Base-by-base conservation (phyloP, 768 basidiomycete genomes). In the Boletus huronensis region DNA sequence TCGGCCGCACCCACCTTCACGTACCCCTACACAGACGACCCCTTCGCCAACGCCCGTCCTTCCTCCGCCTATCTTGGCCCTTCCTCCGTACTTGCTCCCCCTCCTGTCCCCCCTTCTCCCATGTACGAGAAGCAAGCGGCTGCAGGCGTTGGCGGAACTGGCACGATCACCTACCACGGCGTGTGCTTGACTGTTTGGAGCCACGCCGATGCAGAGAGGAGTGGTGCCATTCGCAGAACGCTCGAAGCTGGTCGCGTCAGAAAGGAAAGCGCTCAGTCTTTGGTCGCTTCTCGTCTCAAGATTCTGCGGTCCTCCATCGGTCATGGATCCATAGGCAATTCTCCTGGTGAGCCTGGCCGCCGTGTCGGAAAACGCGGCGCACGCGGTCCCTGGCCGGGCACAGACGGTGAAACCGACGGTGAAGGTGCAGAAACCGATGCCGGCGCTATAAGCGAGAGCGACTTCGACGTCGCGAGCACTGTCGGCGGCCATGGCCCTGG, bases 181-280 rank as follows among this genome's bases (percentile, higher is more conserved):
- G 93, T 96, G 35, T 93, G 92, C 61, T 78, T 98, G 55, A 93
- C 93, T 2, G 92, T 97, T 2, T 98, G 93, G 93, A 93, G 90
- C 4, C 93, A 95, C 64, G 93, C 93, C 19, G 95, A 98, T 66
- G 85, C 86, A 0, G 88, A 93, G 62, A 85, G 93, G 45, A 86
- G 88, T 51, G 79, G 77, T 14, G 93, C 93, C 1, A 94, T 95
- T 62, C 84, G 92, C 21, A 81, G 87, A 47, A 90, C 89, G 7
- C 78, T 91, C 45, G 90, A 92, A 67, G 86, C 87, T 0, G 83
- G 86, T 45, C 83, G 88, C 42, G 83, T 80, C 39, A 83, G 88
- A 51, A 89, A 90, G 67, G 88, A 92, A 69, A 88, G 85, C 31
- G 84, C 86, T 0, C 89, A 91, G 68, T 87, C 84, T 17, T 72